Evolutionary conservation across 1,284 basidiomycete genomes (phyloP), one percentile per base, ranked within the genome.

Genomic region (Ceratobasidium sp.): DNA sequence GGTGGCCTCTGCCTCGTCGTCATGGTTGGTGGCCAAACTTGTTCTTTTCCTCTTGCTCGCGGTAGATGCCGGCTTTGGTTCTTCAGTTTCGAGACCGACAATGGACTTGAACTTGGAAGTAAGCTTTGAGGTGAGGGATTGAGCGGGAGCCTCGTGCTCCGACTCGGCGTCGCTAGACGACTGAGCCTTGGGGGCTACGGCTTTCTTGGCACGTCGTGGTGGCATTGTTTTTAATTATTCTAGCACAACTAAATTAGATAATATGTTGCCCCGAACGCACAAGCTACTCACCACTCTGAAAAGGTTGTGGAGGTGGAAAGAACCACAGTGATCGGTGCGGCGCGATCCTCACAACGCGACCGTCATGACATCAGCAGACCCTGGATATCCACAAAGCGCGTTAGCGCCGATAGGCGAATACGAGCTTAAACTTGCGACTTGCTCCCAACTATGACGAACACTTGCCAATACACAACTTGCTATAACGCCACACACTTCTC

Each of bases 21-120:
- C 62, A 22, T 45, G 40, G 12, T 35, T 34, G 7, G 20, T 40
- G 62, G 25, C 31, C 8, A 50, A 40, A 38, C 50, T 65, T 6
- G 62, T 40, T 25, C 62, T 31, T 32, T 65, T 65, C 31, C 62
- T 47, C 20, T 65, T 65, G 35, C 43, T 65, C 35, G 3, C 32
- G 27, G 43, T 17, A 75, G 91, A 87, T 78, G 84, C 82, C 73
- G 83, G 77, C 52, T 89, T 87, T 58, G 84, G 87, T 75, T 86
- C 85, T 84, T 79, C 83, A 71, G 82, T 78, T 70, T 85, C 83
- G 79, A 86, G 84, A 69, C 82, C 78, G 65, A 83, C 83, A 68
- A 77, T 34, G n/a, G 62, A 42, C 17, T 65, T 65, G 50, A 65
- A n/a, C 38, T 53, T 53, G 7, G 62, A 65, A 12, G 50, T 17